phyloP scores from a whole-genome alignment of 2,329 filamentous ascomycete species.

The Gaeumannomyces sp. region DNA sequence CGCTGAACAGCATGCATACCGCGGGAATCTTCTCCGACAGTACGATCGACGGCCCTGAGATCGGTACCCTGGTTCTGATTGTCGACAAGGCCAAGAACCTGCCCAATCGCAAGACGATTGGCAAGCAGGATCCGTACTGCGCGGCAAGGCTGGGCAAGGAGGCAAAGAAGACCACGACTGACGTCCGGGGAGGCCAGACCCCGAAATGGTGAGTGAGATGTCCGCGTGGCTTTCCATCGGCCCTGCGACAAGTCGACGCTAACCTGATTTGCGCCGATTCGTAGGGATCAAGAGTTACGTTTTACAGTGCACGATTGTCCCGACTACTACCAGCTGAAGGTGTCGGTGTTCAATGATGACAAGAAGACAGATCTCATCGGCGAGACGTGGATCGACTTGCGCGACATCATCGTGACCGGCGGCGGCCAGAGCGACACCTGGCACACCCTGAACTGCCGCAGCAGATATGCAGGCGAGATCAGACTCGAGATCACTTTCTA shows the following conservation, averaged over 20 bases:
- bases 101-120: conserved; percentile 93
- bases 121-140: conserved; percentile 97
- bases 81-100: conserved; percentile 95
- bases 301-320: conserved; percentile 94
- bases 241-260: neutral
- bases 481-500: conserved; percentile 96
- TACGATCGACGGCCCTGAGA: conserved; percentile 84
- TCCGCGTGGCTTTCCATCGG: neutral
- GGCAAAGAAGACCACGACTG: conserved; percentile 93
- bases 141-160: conserved; percentile 91
- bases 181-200: conserved; percentile 90
- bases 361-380: conserved; percentile 97
- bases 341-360: conserved; percentile 96
- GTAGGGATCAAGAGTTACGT: conserved; percentile 93
- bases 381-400: conserved; percentile 83
- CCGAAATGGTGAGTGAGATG: conserved; percentile 71
- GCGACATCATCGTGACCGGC: conserved; percentile 72
- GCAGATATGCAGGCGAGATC: conserved; percentile 94
- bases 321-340: conserved; percentile 92
- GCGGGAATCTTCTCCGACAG: conserved; percentile 93
- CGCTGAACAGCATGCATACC: conserved; percentile 65
- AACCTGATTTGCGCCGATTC: neutral
- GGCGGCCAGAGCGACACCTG: conserved; percentile 93
- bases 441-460: conserved; percentile 80
- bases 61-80: conserved; percentile 87